Evolutionary conservation across 169 alveolate genomes (phyloP).

Genomic region (Eimeria acervulina): DNA sequence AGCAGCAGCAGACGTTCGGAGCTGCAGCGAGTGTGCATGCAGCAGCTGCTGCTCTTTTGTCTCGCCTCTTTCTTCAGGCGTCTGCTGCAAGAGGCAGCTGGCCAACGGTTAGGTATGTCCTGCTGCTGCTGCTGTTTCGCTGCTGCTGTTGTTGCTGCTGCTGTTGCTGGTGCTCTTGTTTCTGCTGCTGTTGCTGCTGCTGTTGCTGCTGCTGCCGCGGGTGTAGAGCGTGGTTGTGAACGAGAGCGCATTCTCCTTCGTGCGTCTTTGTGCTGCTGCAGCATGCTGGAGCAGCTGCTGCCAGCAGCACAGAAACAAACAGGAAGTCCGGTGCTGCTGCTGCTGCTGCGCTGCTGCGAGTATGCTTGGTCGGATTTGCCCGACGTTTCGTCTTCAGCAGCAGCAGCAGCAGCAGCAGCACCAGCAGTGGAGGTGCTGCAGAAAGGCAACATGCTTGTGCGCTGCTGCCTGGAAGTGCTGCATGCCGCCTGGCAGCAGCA

Average conservation of each 20-base stretch:
- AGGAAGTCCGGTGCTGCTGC: conserved; percentile 51
- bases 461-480: conserved; percentile 73
- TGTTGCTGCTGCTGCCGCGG: not conserved
- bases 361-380: conserved; percentile 64
- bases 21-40: conserved; percentile 40
- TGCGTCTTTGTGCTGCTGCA: conserved; percentile 4
- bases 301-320: not conserved
- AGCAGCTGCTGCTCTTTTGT: conserved; percentile 62
- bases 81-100: not conserved
- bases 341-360: conserved; percentile 75
- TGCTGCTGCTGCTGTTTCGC: conserved; percentile 66
- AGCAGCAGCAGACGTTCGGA: conserved; percentile 64
- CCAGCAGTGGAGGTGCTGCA: conserved; percentile 58
- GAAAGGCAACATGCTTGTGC: conserved; percentile 58
- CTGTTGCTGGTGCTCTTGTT: conserved; percentile 17
- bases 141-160: conserved; percentile 39
- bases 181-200: conserved; percentile 15
- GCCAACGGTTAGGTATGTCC: not conserved
- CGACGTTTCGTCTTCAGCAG: not conserved
- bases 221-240: not conserved
- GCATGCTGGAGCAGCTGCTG: conserved; percentile 60
- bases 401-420: conserved; percentile 61
- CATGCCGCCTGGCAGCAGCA: conserved; percentile 57
- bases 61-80: conserved; percentile 38
- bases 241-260: not conserved